A percentile compares a stretch with the other conserved stretches of the same genome.
phyloP scores from a whole-genome alignment of 306 rosid species.

The Fagus sylvatica region DNA sequence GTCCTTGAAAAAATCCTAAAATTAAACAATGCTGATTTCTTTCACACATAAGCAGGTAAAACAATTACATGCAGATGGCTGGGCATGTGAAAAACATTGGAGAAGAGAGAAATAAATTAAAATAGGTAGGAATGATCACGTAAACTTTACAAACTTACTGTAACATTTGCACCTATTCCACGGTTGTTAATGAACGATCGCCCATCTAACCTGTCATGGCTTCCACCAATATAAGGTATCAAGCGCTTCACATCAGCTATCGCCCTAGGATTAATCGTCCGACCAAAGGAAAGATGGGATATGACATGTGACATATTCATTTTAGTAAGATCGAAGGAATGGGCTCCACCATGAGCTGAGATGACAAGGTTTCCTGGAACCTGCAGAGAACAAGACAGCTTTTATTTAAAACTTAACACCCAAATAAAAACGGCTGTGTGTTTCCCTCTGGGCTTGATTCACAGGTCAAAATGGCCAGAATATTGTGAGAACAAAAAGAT shows the following conservation, averaged over 20 bases:
- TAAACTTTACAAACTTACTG: conserved; percentile 64
- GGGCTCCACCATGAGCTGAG: conserved; percentile 86
- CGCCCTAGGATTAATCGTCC: conserved; percentile 57
- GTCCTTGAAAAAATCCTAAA: background rate
- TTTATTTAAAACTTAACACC: conserved; percentile 4
- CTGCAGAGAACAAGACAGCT: conserved; percentile 43
- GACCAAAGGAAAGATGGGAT: conserved; percentile 79
- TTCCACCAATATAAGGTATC: conserved; percentile 77
- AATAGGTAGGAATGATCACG: background rate
- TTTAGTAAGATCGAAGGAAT: conserved; percentile 89
- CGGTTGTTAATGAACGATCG: conserved; percentile 73
- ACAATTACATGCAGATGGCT: background rate
- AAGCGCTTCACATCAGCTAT: conserved; percentile 69
- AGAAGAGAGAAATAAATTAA: conserved; percentile 12
- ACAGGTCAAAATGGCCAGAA: conserved; percentile 10
- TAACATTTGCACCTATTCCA: conserved; percentile 71
- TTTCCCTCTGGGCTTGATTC: background rate
- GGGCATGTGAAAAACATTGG: conserved; percentile 20
- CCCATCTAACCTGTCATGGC: conserved; percentile 85
- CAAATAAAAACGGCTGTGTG: background rate
- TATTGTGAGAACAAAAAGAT: conserved; percentile 5
- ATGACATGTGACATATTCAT: conserved; percentile 97
- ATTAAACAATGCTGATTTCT: conserved; percentile 2
- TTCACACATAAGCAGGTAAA: conserved; percentile 16
- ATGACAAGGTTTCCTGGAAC: conserved; percentile 88